Evolutionary conservation across 306 rosid species (phyloP), one percentile per base, ranked within the genome.

Genomic region (Astragalus glycyphyllos): DNA sequence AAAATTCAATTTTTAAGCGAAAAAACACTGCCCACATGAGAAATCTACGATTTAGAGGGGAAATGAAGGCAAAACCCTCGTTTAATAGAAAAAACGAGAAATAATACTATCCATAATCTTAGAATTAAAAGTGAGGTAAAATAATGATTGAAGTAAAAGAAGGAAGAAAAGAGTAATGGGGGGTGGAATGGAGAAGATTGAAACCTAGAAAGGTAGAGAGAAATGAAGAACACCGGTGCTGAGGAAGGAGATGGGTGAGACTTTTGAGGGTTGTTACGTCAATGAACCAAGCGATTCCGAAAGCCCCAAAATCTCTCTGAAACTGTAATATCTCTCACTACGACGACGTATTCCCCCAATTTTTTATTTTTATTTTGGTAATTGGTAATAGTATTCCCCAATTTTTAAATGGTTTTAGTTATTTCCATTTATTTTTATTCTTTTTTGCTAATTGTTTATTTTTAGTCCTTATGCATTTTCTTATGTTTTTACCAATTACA

Each of bases 161-260:
- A 37, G 1, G 38, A 74, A 31, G 31, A 16, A 56, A 53, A 60
- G 26, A n/a, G 7, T 7, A 58, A 47, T 51, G 38, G 57, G 3
- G 69, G 23, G 23, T 26, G 31, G 31, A 26, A 17, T 1, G 44
- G 42, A 50, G 48, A 8, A 26, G 31, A 1, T 26, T 26, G 31
- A 26, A 68, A 82, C 86, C 88, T 76, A 37, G 5, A 56, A 69
- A 79, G 74, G 89, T 8, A 35, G 45, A 40, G 79, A 66, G 2
- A 7, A 83, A 78, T 57, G 73, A 70, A 41, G 54, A 16, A 65
- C 45, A 57, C 53, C 11, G 58, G 41, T 8, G 74, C 62, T 59
- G 15, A 7, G 72, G 54, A 48, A 31, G 15, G 79, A 31, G 50
- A 58, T 42, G 29, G 40, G 29, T 56, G 46, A 14, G 14, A 63